These are phyloP conservation scores for Bombardia bombarda DNA, from an alignment of 495 filamentous ascomycete genomes.

Conservation along the genomic window DNA sequence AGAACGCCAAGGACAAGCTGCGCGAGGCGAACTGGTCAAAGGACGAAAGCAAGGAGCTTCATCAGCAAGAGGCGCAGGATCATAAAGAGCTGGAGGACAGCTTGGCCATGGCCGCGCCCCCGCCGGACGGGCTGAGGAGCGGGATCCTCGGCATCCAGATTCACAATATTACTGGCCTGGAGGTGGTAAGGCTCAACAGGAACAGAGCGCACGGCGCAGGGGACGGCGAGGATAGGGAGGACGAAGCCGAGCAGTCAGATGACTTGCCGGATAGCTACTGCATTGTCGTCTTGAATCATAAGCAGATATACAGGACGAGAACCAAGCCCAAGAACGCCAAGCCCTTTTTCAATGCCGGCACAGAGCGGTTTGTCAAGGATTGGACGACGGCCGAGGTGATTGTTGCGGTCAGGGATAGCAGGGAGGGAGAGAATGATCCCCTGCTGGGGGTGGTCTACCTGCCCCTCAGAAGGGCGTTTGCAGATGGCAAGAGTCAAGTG, in stretches of 20 bases:
- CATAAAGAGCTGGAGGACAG: constrained; percentile 40
- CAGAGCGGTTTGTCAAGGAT: constrained; percentile 61
- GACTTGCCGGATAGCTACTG: constrained; percentile 60
- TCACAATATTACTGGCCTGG: constrained; percentile 64
- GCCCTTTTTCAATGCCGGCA: constrained; percentile 74
- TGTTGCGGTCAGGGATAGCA: constrained; percentile 54
- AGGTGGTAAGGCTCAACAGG: constrained; percentile 46
- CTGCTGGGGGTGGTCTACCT: constrained; percentile 61
- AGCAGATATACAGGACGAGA: constrained; percentile 60
- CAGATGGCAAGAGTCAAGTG: constrained; percentile 48
- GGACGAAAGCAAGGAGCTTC: constrained; percentile 45
- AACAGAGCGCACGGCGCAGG: constrained; percentile 22
- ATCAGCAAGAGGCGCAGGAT: constrained; percentile 57
- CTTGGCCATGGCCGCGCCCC: constrained; percentile 53
- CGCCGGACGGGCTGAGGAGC: constrained; percentile 45
- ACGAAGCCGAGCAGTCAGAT: constrained; percentile 52
- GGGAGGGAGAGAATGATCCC: constrained; percentile 58
- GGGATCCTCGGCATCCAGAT: constrained; percentile 63
- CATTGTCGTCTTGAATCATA: constrained; percentile 62
- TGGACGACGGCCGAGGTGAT: constrained; percentile 57
- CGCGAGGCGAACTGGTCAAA: constrained; percentile 44
- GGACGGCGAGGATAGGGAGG: constrained; percentile 35
- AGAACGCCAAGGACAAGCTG: constrained; percentile 47
- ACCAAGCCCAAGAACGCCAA: constrained; percentile 71
- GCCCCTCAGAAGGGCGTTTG: constrained; percentile 49